These are phyloP conservation scores for Alternaria arborescens DNA, from an alignment of 2,329 filamentous ascomycete genomes.

Conservation along the genomic window DNA sequence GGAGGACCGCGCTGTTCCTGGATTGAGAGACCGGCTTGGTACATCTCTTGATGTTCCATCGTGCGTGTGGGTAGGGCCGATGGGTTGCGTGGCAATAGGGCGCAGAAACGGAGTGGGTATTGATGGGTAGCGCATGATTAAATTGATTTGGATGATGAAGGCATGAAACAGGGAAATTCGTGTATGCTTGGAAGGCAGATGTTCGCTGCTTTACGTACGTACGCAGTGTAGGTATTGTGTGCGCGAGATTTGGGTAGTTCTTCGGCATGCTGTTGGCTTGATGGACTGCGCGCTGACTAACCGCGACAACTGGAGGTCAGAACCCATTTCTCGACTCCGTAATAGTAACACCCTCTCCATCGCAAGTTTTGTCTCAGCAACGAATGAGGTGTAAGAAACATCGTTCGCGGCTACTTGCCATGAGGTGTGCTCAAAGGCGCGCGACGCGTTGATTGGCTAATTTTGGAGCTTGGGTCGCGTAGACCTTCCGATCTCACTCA, in stretches of 20 bases:
- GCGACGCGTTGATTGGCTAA: slow-evolving; percentile 10
- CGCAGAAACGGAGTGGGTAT: background rate
- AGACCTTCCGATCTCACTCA: slow-evolving; percentile 7
- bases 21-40: background rate
- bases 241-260: background rate
- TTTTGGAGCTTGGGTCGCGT: slow-evolving; percentile 6
- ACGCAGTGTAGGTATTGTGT: background rate
- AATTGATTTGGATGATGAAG: background rate
- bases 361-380: background rate
- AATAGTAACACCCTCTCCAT: too few species aligned
- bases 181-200: background rate
- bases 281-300: background rate
- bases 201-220: background rate
- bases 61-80: slow-evolving; percentile 1
- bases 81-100: background rate
- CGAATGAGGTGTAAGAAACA: background rate
- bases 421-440: background rate
- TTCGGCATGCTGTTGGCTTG: background rate
- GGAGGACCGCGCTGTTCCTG: background rate
- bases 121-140: background rate
- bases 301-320: background rate
- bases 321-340: background rate
- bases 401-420: slow-evolving; percentile 6
- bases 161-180: background rate
- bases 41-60: background rate